Conservation (phyloP, 768 basidiomycete species). For the Agaricus blazei region DNA sequence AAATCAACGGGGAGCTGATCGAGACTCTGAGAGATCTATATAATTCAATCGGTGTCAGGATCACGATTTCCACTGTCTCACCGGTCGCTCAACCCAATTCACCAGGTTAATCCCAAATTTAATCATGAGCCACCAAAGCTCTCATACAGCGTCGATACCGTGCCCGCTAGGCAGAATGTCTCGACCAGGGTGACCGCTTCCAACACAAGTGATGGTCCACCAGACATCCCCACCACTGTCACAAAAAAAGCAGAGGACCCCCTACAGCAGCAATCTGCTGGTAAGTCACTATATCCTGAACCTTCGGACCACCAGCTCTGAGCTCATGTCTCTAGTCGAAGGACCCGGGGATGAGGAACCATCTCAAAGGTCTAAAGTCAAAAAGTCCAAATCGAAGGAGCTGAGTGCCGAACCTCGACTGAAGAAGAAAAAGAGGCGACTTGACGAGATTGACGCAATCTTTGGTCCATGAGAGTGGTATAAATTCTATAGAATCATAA, state of each 20-base stretch:
- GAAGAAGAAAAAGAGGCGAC: constrained; percentile 34
- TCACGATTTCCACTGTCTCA: neutral
- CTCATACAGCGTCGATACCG: neutral
- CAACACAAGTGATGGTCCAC: no score
- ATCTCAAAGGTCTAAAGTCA: neutral
- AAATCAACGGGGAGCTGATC: constrained; percentile 23
- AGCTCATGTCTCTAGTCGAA: neutral
- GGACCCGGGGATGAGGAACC: neutral
- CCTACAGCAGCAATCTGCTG: neutral
- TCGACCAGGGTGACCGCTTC: neutral
- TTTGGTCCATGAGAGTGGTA: constrained; percentile 36
- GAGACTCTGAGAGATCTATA: constrained; percentile 4
- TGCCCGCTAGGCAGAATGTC: neutral
- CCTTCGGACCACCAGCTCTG: neutral
- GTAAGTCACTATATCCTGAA: neutral
- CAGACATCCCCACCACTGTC: no score
- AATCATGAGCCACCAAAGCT: neutral
- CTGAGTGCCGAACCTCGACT: constrained; percentile 16
- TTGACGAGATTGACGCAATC: constrained; percentile 68
- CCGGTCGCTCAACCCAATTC: no score
- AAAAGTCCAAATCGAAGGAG: neutral
- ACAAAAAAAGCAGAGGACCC: no score
- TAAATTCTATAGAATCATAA: constrained; percentile 11
- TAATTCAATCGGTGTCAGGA: constrained; percentile 1
- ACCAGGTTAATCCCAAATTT: neutral